Conservation (phyloP, 1,139 yeast genomes). For the Suhomyces yuchorum region DNA sequence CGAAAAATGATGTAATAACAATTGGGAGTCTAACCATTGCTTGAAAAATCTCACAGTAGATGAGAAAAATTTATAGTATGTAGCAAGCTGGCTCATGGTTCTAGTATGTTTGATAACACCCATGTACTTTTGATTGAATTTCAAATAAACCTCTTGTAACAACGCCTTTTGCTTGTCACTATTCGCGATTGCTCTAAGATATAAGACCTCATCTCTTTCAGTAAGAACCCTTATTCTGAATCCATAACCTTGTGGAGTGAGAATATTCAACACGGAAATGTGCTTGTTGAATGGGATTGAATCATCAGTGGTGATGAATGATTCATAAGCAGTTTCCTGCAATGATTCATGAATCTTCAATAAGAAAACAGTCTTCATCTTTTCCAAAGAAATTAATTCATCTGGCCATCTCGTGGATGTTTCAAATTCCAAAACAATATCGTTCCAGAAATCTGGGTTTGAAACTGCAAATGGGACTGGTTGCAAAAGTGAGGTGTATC, state of each 20-base stretch:
- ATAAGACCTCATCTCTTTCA: conserved; percentile 78
- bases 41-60: conserved; percentile 84
- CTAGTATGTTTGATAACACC: conserved; percentile 83
- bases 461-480: conserved; percentile 84
- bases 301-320: conserved; percentile 64
- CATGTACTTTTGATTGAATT: conserved; percentile 66
- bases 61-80: conserved; percentile 73
- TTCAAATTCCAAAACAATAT: conserved; percentile 83
- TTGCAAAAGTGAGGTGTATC: conserved; percentile 71
- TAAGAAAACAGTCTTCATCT: conserved; percentile 86
- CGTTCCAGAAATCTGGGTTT: conserved; percentile 80
- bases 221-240: conserved; percentile 73
- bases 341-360: conserved; percentile 68
- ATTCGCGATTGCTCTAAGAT: conserved; percentile 67
- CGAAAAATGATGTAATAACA: conserved; percentile 65
- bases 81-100: conserved; percentile 68
- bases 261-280: conserved; percentile 59
- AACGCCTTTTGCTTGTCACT: conserved; percentile 58
- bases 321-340: conserved; percentile 53
- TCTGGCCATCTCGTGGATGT: conserved; percentile 95
- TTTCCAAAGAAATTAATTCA: conserved; percentile 80
- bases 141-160: conserved; percentile 63
- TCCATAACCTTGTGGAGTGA: conserved; percentile 87
- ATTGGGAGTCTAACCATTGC: conserved; percentile 78
- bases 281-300: conserved; percentile 66